These are phyloP conservation scores for Sphaerosporella brunnea DNA, from an alignment of 495 filamentous ascomycete species.

Conservation along the genomic window DNA sequence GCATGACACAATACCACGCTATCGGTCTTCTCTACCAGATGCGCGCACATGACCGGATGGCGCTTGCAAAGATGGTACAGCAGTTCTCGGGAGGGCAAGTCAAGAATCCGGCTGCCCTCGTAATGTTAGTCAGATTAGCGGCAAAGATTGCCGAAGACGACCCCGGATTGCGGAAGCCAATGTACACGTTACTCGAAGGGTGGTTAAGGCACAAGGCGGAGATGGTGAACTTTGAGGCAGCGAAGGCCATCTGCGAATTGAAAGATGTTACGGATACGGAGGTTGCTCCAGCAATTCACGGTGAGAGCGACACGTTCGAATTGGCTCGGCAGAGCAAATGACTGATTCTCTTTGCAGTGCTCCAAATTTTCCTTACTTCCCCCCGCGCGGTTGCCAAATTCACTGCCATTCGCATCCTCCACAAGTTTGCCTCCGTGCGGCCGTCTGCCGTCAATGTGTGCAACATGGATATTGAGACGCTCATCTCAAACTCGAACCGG, in stretches of 20 bases:
- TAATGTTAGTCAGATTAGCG: constrained; percentile 82
- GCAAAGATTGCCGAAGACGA: constrained; percentile 94
- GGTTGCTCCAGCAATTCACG: constrained; percentile 78
- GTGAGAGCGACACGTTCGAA: constrained; percentile 5
- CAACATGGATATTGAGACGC: constrained; percentile 88
- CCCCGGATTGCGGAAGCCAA: constrained; percentile 65
- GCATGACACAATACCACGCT: constrained; percentile 96
- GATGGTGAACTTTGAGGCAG: constrained; percentile 99
- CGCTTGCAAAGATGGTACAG: constrained; percentile 99
- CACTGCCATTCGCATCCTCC: constrained; percentile 88
- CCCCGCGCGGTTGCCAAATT: constrained; percentile 95
- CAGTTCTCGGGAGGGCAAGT: constrained; percentile 83
- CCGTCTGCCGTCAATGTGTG: constrained; percentile 80
- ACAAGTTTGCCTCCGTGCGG: constrained; percentile 88
- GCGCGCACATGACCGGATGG: constrained; percentile 94
- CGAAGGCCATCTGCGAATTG: constrained; percentile 92
- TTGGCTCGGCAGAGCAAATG: not conserved
- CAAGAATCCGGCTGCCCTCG: constrained; percentile 81
- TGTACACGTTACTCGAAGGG: constrained; percentile 88
- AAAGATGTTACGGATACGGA: constrained; percentile 83
- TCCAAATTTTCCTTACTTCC: constrained; percentile 94
- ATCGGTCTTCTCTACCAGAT: constrained; percentile 97
- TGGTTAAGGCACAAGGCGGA: constrained; percentile 98
- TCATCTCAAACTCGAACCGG: constrained; percentile 91
- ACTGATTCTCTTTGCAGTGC: constrained; percentile 30